These are phyloP conservation scores for Trapa incisa DNA, from an alignment of 345 rosid species.

Conservation along the genomic window DNA sequence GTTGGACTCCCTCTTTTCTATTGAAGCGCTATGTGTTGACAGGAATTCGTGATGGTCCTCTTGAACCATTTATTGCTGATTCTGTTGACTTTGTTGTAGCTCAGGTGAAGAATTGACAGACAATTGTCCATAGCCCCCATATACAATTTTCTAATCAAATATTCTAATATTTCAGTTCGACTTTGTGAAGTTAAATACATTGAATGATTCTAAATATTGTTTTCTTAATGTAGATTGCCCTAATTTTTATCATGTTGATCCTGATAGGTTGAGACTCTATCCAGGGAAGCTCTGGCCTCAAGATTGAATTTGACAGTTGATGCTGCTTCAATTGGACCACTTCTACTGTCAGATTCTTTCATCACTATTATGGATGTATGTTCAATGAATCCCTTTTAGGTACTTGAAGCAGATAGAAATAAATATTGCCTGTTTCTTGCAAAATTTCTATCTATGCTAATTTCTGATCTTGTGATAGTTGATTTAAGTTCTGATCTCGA, in stretches of 20 bases:
- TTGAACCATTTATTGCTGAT: conserved; percentile 98
- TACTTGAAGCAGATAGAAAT: neutral
- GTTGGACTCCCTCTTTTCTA: conserved; percentile 96
- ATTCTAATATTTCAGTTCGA: no score
- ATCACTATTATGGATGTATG: conserved; percentile 97
- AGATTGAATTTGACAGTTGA: conserved; percentile 84
- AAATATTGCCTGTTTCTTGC: neutral
- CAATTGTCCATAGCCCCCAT: neutral
- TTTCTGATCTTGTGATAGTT: neutral
- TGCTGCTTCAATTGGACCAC: conserved; percentile 67
- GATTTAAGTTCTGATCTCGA: neutral
- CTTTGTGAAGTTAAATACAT: neutral
- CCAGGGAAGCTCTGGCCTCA: conserved; percentile 90
- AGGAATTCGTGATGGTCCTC: conserved; percentile 94
- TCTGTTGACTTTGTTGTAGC: conserved; percentile 96
- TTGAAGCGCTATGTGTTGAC: conserved; percentile 79
- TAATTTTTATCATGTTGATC: no score
- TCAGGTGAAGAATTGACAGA: conserved; percentile 35
- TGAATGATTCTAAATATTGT: neutral
- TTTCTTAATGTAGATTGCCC: neutral
- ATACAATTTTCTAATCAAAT: neutral
- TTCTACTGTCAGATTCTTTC: conserved; percentile 64
- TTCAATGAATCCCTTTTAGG: conserved; percentile 8
- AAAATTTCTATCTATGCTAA: neutral
- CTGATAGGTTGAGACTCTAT: conserved; percentile 77